A percentile compares a stretch with the other conserved stretches of the same genome.
Evolutionary conservation across 495 filamentous ascomycete species (phyloP).

Genomic region (Xylaria nigripes): DNA sequence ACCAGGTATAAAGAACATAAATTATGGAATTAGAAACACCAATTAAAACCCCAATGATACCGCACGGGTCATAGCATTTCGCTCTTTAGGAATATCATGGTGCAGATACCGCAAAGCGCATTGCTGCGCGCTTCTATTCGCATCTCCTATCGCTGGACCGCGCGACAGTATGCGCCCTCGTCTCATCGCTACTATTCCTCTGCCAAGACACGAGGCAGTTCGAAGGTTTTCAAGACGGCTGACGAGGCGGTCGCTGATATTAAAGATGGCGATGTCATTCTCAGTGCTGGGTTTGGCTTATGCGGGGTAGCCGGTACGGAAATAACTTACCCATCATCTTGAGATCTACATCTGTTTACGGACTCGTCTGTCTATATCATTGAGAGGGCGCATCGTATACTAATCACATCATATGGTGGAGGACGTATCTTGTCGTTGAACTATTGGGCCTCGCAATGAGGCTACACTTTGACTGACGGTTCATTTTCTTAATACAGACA

Average conservation of each 20-base stretch:
- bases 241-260: slow-evolving; percentile 56
- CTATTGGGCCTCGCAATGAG: background rate
- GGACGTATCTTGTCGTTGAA: background rate
- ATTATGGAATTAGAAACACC: too few relatives aligned
- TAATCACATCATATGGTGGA: background rate
- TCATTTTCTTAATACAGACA: slow-evolving; percentile 24
- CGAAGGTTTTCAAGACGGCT: slow-evolving; percentile 48
- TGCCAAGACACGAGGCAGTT: slow-evolving; percentile 29
- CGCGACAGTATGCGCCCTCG: slow-evolving; percentile 6
- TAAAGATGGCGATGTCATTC: slow-evolving; percentile 47
- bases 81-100: slow-evolving; percentile 13
- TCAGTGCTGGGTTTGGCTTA: slow-evolving; percentile 55
- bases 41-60: background rate
- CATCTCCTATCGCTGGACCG: slow-evolving; percentile 17
- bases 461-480: too few relatives aligned
- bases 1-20: too few relatives aligned
- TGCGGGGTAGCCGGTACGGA: slow-evolving; percentile 50
- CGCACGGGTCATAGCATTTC: background rate
- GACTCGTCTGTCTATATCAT: background rate
- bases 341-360: too few relatives aligned
- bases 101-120: slow-evolving; percentile 10
- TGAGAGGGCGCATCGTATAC: background rate
- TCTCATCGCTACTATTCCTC: slow-evolving; percentile 16
- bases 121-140: slow-evolving; percentile 14
- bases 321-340: background rate